Evolutionary conservation across 345 rosid genomes (phyloP).

Genomic region (Physaria fendleri): DNA sequence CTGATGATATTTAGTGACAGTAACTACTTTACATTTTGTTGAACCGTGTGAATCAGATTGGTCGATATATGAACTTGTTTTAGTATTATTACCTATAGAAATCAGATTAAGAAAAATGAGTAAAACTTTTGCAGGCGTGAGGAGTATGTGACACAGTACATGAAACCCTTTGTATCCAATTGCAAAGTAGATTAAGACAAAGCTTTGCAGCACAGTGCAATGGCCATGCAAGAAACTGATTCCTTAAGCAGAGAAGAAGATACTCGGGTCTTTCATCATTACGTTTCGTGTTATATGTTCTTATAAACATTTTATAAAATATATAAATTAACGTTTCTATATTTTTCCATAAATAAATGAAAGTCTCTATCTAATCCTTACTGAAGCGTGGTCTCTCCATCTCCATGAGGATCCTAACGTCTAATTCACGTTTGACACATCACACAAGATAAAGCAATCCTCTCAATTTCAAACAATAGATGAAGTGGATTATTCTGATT

Average conservation of each 20-base stretch:
- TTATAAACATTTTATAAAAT: no score
- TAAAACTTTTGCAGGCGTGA: constrained; percentile 50
- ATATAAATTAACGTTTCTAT: no score
- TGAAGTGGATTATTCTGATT: constrained; percentile 12
- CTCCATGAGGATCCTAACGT: no score
- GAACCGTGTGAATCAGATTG: neutral
- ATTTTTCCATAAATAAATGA: no score
- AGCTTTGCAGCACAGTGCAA: constrained; percentile 18
- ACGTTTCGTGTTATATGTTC: no score
- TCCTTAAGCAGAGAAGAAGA: constrained; percentile 20
- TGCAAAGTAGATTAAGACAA: constrained; percentile 40
- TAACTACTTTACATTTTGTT: neutral
- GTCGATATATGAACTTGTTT: neutral
- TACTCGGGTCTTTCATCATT: constrained; percentile 42
- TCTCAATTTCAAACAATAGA: neutral
- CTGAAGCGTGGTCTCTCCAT: no score
- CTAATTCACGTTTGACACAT: neutral
- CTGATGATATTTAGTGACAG: neutral
- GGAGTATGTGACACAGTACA: constrained; percentile 61
- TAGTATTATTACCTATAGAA: neutral
- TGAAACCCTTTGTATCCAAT: constrained; percentile 67
- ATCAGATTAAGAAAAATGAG: neutral
- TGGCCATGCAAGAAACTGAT: constrained; percentile 24
- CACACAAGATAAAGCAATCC: constrained; percentile 12
- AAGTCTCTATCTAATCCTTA: no score